A percentile compares a stretch with the other conserved stretches of the same genome.
Conservation (phyloP, 169 alveolate species). For the Neospora caninum region DNA sequence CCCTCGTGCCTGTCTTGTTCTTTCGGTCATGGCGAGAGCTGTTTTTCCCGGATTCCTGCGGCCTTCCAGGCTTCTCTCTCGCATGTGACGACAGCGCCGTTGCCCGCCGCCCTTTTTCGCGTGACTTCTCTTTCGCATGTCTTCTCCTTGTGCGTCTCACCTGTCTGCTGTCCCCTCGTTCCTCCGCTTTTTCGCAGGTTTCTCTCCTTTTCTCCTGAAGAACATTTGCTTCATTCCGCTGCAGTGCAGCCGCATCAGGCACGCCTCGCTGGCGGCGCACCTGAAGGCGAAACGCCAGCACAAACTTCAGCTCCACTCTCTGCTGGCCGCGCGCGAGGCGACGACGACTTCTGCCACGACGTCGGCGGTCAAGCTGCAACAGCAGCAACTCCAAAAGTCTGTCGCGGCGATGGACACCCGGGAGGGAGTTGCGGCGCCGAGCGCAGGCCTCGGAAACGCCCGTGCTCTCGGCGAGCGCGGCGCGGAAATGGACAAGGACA, state of each 20-base stretch:
- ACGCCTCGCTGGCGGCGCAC: slow-evolving; percentile 70
- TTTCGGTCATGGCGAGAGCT: too few species aligned
- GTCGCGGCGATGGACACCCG: neutral
- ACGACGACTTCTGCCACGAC: neutral
- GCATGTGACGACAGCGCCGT: too few species aligned
- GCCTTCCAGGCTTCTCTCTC: too few species aligned
- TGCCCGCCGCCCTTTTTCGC: too few species aligned
- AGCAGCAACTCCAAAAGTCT: slow-evolving; percentile 14
- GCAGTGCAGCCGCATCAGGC: slow-evolving; percentile 71
- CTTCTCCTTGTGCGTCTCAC: neutral
- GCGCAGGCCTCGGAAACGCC: neutral
- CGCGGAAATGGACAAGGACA: too few species aligned
- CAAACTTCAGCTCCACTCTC: neutral
- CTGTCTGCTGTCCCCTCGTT: neutral
- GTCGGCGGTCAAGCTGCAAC: neutral
- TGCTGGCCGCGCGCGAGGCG: neutral
- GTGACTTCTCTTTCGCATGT: neutral
- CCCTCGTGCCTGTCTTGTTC: too few species aligned
- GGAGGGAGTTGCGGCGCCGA: neutral
- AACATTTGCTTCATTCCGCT: slow-evolving; percentile 74
- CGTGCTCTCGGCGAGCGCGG: neutral
- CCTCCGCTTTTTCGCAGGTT: slow-evolving; percentile 58
- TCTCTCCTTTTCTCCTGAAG: slow-evolving; percentile 73
- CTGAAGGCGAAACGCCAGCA: slow-evolving; percentile 47
- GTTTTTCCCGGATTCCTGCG: too few species aligned